These are phyloP conservation scores for Solanum lycopersicoides DNA, from an alignment of 257 asterid genomes.

Conservation along the genomic window DNA sequence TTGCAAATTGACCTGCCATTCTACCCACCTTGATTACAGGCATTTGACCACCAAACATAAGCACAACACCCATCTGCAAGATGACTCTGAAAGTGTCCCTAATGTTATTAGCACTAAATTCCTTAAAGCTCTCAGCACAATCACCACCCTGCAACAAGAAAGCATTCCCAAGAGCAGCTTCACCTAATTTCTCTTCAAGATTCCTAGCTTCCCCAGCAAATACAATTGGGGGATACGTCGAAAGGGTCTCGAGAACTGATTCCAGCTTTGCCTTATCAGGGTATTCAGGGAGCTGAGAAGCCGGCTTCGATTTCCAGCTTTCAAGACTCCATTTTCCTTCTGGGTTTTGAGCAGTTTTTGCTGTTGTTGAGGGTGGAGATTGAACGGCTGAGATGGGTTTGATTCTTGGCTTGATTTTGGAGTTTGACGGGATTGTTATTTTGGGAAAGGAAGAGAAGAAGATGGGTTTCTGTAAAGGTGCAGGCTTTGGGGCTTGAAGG, in stretches of 20 bases:
- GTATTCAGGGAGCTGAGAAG: constrained; percentile 58
- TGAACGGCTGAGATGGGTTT: constrained; percentile 43
- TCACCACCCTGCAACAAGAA: constrained; percentile 78
- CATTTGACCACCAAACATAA: constrained; percentile 88
- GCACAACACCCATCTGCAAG: constrained; percentile 82
- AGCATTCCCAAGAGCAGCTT: constrained; percentile 70
- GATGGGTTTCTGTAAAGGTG: constrained; percentile 9
- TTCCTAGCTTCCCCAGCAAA: constrained; percentile 80
- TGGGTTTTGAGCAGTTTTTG: constrained; percentile 16
- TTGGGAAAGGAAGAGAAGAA: constrained; percentile 12
- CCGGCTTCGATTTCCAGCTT: constrained; percentile 66
- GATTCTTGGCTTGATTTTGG: constrained; percentile 11
- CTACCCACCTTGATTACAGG: constrained; percentile 77
- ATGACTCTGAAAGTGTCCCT: constrained; percentile 75
- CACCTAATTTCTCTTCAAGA: constrained; percentile 61
- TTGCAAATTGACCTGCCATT: constrained; percentile 81
- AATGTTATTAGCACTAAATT: constrained; percentile 67
- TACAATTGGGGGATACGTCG: constrained; percentile 66
- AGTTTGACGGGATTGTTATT: not conserved
- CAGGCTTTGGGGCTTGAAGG: not conserved
- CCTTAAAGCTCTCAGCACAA: constrained; percentile 86
- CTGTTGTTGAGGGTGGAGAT: constrained; percentile 19
- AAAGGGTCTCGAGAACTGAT: constrained; percentile 50
- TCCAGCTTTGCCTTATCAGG: constrained; percentile 37
- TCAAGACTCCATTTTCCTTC: constrained; percentile 38